Evolutionary conservation across 495 filamentous ascomycete species (phyloP).

Genomic region (Pyrenopolyporus hunteri): DNA sequence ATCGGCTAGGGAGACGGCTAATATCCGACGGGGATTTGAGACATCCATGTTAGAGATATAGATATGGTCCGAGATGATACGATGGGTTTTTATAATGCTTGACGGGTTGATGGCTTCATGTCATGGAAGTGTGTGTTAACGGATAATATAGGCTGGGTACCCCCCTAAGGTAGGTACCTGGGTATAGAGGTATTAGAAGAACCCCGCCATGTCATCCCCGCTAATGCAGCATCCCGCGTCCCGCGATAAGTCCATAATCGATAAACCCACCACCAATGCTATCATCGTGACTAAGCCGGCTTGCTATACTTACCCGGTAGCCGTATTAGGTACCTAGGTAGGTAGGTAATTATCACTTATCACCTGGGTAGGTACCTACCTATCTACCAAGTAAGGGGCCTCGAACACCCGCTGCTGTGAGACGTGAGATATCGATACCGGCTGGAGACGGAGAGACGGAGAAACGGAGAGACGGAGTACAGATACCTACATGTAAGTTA

Average conservation of each 20-base stretch:
- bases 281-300: slow-evolving; percentile 35
- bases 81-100: slow-evolving; percentile 1
- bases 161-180: not conserved
- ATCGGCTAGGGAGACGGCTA: slow-evolving; percentile 52
- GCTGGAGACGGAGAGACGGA: too few relatives aligned
- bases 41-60: slow-evolving; percentile 48
- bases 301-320: slow-evolving; percentile 22
- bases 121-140: not conserved
- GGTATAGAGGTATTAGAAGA: not conserved
- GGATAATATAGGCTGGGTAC: too few relatives aligned
- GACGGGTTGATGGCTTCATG: not conserved
- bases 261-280: slow-evolving; percentile 21
- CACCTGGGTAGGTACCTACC: too few relatives aligned
- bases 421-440: too few relatives aligned
- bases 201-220: not conserved
- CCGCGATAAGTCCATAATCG: too few relatives aligned
- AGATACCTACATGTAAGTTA: not conserved
- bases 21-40: slow-evolving; percentile 52
- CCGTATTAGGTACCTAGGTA: not conserved
- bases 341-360: too few relatives aligned
- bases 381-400: too few relatives aligned
- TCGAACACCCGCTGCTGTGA: too few relatives aligned
- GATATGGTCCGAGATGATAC: slow-evolving; percentile 8
- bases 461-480: not conserved
- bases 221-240: not conserved